Percentiles rank a stretch among this genome's conserved stretches.
These are phyloP conservation scores for Phytopythium helicoides DNA, from an alignment of 352 stramenopile genomes.

Conservation along the genomic window DNA sequence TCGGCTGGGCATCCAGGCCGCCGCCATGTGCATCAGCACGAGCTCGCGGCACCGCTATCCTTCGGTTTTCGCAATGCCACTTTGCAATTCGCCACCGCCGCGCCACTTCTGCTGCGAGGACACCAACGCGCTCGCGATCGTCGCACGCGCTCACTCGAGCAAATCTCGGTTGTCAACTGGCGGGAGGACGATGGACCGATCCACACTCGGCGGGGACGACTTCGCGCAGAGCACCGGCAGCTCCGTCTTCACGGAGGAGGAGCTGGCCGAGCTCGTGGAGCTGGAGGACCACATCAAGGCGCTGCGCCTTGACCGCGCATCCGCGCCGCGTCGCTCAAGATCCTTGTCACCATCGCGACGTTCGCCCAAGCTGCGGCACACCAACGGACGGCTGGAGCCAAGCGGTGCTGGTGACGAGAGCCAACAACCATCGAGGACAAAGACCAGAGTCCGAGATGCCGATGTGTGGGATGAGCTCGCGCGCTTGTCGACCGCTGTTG, in stretches of 20 bases:
- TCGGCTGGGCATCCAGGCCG: too few species aligned
- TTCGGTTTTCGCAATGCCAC: conserved; percentile 1
- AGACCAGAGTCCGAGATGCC: conserved; percentile 1
- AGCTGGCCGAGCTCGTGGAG: not conserved
- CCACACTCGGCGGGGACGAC: too few species aligned
- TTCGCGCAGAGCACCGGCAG: conserved; percentile 2
- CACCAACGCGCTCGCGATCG: too few species aligned
- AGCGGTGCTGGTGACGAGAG: too few species aligned
- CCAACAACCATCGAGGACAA: not conserved
- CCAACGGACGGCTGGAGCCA: conserved; percentile 18
- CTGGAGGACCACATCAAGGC: not conserved
- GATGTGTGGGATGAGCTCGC: not conserved
- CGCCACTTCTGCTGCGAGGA: conserved; percentile 7
- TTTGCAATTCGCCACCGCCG: not conserved
- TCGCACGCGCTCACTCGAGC: conserved; percentile 6
- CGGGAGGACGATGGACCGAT: not conserved
- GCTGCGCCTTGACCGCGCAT: not conserved
- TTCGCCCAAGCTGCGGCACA: conserved; percentile 28
- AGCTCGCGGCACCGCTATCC: not conserved
- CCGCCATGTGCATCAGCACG: too few species aligned
- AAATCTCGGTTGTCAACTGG: too few species aligned
- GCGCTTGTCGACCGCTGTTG: not conserved
- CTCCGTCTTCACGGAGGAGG: conserved; percentile 2
- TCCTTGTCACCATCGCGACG: conserved; percentile 21
- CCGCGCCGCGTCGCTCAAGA: conserved; percentile 9